Evolutionary conservation across 2,329 filamentous ascomycete genomes (phyloP), one percentile per base, ranked within the genome.

Genomic region (Pseudopithomyces chartarum): DNA sequence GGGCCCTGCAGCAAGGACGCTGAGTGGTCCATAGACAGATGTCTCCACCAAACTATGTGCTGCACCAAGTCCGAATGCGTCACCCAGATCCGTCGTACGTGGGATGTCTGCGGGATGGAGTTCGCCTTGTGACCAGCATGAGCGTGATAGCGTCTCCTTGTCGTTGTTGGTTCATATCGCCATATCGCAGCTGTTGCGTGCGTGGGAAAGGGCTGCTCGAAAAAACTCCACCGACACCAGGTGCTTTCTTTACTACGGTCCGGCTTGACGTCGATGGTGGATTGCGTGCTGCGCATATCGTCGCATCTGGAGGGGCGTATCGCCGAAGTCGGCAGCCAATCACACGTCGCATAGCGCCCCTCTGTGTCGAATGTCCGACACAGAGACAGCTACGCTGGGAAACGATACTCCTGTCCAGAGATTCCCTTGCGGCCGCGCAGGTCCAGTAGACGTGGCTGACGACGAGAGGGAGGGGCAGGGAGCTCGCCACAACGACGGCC

Each of bases 21-120:
- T 38, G 10, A 34, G 26, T 10, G 11, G 44, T n/a, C n/a, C 15
- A 6, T 5, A 7, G 19, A 26, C 12, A 17, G 45, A 19, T 22
- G 34, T 51, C 36, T 33, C 48, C 47, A 42, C 20, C 20, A n/a
- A 33, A 40, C 15, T 6, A 36, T 13, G 6, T 13, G 20, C 2
- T 20, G 38, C 34, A 51, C 48, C 36, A 36, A 51, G 48, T 42
- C 48, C 48, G 48, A 51, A 26, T 51, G 48, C 48, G 26, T 33
- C 48, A n/a, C 6, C 15, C 15, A 51, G n/a, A 32, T 51, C 48
- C 48, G 40, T 13, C 36, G 32, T 26, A 19, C 6, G 47, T 19
- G n/a, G 34, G 47, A 17, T 33, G 46, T 22, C 39, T 20, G 46
- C 39, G 39, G 46, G 46, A 49, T 20, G n/a, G 17, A 43, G 12